These are phyloP conservation scores for Cladophialophora chaetospira DNA, from an alignment of 2,329 filamentous ascomycete species.

Conservation along the genomic window DNA sequence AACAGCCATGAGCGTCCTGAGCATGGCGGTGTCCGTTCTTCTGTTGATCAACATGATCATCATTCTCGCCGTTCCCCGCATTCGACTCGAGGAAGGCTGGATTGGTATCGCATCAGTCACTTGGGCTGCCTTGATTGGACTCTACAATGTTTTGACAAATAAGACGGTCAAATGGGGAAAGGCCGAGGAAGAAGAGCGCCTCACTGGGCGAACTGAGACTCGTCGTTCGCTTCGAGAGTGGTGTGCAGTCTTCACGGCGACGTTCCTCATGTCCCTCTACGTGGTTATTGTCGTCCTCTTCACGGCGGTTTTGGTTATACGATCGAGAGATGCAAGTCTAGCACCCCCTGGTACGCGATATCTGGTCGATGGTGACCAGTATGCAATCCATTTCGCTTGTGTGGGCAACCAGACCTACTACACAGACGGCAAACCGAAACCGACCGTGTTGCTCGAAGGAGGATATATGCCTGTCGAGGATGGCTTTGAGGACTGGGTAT, in stretches of 20 bases:
- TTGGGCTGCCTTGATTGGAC: conserved; percentile 77
- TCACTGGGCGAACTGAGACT: conserved; percentile 86
- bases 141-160: conserved; percentile 79
- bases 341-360: conserved; percentile 72
- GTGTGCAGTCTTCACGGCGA: conserved; percentile 75
- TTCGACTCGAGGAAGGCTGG: conserved; percentile 85
- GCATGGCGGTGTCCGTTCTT: conserved; percentile 66
- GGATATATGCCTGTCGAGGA: conserved; percentile 78
- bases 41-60: conserved; percentile 76
- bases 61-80: conserved; percentile 71
- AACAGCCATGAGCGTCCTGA: conserved; percentile 72
- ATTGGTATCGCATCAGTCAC: conserved; percentile 82
- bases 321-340: conserved; percentile 75
- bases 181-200: conserved; percentile 83
- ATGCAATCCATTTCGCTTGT: conserved; percentile 84
- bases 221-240: conserved; percentile 81
- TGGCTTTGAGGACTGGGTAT: conserved; percentile 77
- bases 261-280: conserved; percentile 69
- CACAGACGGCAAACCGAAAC: conserved; percentile 57
- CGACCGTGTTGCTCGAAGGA: conserved; percentile 83
- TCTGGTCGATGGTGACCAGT: conserved; percentile 80
- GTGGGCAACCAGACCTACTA: conserved; percentile 68
- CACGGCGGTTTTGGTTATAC: conserved; percentile 76
- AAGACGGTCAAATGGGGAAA: conserved; percentile 89
- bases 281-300: conserved; percentile 69